phyloP scores from a whole-genome alignment of 768 basidiomycete genomes.

The Russula griseocarnosa region DNA sequence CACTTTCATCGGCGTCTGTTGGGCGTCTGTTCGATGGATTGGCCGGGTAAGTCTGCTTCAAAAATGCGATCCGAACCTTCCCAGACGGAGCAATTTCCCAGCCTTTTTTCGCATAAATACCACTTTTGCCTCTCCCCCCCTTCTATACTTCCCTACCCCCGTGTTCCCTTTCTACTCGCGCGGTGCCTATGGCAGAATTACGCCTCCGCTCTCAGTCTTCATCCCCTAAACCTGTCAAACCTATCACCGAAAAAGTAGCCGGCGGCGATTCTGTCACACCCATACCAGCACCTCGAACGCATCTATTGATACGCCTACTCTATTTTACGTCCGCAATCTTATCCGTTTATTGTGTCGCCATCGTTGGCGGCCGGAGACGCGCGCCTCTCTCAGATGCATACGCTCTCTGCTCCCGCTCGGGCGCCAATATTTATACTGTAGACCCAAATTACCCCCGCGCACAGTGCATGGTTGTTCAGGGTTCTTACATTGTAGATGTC shows the following conservation, averaged over 20 bases:
- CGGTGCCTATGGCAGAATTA: conserved; percentile 24
- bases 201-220: conserved; percentile 28
- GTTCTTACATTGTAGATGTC: conserved; percentile 46
- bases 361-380: conserved; percentile 5
- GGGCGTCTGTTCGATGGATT: conserved; percentile 17
- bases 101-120: conserved; percentile 28
- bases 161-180: conserved; percentile 9
- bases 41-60: conserved; percentile 23
- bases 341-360: conserved; percentile 28
- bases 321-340: conserved; percentile 29
- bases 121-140: conserved; percentile 19
- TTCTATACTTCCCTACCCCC: neutral
- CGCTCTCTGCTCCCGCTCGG: conserved; percentile 57
- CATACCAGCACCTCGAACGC: conserved; percentile 2
- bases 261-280: neutral
- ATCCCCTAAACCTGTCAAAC: conserved; percentile 22
- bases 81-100: conserved; percentile 25
- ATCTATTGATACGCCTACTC: conserved; percentile 17
- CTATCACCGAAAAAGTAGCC: conserved; percentile 7
- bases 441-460: conserved; percentile 48
- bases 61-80: conserved; percentile 24
- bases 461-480: conserved; percentile 62
- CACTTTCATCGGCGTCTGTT: conserved; percentile 9
- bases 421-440: conserved; percentile 60
- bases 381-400: conserved; percentile 39